Evolutionary conservation across 371 early-diverging fungal species (phyloP).

Genomic region (Apophysomyces sp.): DNA sequence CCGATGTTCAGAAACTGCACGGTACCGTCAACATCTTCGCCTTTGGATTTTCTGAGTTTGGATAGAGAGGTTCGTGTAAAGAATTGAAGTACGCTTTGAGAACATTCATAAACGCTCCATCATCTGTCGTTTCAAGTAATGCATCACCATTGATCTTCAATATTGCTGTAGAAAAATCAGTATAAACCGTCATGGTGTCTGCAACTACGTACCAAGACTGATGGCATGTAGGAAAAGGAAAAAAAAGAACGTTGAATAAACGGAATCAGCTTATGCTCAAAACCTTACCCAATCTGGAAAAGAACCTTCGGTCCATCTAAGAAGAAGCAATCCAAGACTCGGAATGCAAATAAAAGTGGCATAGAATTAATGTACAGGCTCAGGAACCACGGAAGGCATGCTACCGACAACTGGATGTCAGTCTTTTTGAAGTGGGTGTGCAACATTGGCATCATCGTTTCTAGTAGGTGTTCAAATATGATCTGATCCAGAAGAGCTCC

Average conservation of each 20-base stretch:
- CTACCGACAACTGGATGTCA: slow-evolving; percentile 94
- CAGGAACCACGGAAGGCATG: slow-evolving; percentile 96
- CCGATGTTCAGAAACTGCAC: not conserved
- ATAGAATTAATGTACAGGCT: slow-evolving; percentile 93
- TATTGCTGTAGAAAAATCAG: slow-evolving; percentile 54
- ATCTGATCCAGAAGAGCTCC: slow-evolving; percentile 95
- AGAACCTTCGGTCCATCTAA: slow-evolving; percentile 93
- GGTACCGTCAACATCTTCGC: slow-evolving; percentile 54
- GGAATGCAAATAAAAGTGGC: slow-evolving; percentile 84
- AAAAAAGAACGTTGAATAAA: too few relatives aligned
- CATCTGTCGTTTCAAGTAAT: slow-evolving; percentile 81
- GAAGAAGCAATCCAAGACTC: slow-evolving; percentile 93
- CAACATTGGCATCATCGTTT: slow-evolving; percentile 76
- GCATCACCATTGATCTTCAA: slow-evolving; percentile 90
- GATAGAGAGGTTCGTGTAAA: slow-evolving; percentile 66
- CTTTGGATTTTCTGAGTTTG: slow-evolving; percentile 46
- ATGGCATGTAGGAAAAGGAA: slow-evolving; percentile 10
- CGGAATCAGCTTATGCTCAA: not conserved
- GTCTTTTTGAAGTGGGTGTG: slow-evolving; percentile 77
- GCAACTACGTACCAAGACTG: not conserved
- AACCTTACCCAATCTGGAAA: slow-evolving; percentile 83
- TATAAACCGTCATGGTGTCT: too few relatives aligned
- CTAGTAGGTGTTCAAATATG: slow-evolving; percentile 87
- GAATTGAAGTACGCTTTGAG: slow-evolving; percentile 75
- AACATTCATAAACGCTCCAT: slow-evolving; percentile 86